Evolutionary conservation across 2,329 filamentous ascomycete genomes (phyloP).

Genomic region (Clarireedia monteithiana): DNA sequence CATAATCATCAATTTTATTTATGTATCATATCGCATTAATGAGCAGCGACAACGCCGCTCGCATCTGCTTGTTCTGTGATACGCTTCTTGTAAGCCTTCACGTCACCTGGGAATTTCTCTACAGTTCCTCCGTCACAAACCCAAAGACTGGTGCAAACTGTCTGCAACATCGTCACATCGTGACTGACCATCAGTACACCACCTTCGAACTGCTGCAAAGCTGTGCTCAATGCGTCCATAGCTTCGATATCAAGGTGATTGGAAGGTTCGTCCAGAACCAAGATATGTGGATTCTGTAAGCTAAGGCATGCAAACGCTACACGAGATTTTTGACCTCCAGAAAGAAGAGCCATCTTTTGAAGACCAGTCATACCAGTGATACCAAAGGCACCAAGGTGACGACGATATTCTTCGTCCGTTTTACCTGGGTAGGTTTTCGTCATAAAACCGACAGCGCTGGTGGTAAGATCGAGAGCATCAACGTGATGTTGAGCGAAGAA

Average conservation of each 20-base stretch:
- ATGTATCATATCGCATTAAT: constrained; percentile 12
- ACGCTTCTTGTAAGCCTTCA: constrained; percentile 96
- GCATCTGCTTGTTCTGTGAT: constrained; percentile 84
- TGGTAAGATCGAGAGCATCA: constrained; percentile 84
- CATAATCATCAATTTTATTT: too few species aligned
- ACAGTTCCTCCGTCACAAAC: constrained; percentile 92
- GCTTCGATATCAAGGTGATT: constrained; percentile 99
- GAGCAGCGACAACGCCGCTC: constrained; percentile 59
- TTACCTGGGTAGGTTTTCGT: constrained; percentile 82
- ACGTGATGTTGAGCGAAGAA: constrained; percentile 99
- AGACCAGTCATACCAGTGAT: constrained; percentile 92
- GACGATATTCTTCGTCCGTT: constrained; percentile 92
- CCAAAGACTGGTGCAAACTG: constrained; percentile 90
- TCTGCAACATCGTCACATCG: constrained; percentile 98
- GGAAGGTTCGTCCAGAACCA: constrained; percentile 95
- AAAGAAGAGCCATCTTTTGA: constrained; percentile 90
- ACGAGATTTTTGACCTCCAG: constrained; percentile 96
- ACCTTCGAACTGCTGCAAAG: constrained; percentile 79
- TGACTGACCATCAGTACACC: constrained; percentile 98
- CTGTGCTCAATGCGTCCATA: constrained; percentile 83
- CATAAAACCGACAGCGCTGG: constrained; percentile 93
- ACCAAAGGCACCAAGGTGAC: constrained; percentile 84
- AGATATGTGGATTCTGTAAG: constrained; percentile 88
- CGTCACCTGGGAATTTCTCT: constrained; percentile 91
- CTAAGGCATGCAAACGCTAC: constrained; percentile 97